Percentiles rank a stretch among this genome's conserved stretches.
phyloP scores from a whole-genome alignment of 78 protist species.

The Dictyostelium capitatum region DNA sequence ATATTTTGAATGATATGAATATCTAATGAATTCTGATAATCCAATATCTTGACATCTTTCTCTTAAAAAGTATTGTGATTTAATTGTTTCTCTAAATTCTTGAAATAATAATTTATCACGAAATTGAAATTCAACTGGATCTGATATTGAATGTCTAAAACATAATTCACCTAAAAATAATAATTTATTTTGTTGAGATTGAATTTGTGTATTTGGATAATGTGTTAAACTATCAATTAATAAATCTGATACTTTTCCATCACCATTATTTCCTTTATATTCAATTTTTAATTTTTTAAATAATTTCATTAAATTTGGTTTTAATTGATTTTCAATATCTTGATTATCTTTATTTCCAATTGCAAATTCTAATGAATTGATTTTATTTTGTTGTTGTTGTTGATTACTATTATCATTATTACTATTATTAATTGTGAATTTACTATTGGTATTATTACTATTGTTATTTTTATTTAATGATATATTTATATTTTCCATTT shows the following conservation, averaged over 20 bases:
- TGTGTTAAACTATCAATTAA: slow-evolving; percentile 1
- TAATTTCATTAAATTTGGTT: slow-evolving; percentile 11
- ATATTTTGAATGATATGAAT: not conserved
- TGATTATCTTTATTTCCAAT: not conserved
- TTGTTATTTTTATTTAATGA: not conserved
- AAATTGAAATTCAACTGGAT: not conserved
- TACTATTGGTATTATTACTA: not conserved
- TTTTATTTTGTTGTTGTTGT: not conserved
- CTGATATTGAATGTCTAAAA: slow-evolving; percentile 3
- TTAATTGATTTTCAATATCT: not conserved
- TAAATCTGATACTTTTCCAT: not conserved
- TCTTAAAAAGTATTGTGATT: slow-evolving; percentile 6
- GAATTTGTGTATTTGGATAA: not conserved
- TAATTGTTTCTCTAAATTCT: slow-evolving; percentile 8
- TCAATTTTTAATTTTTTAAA: not conserved
- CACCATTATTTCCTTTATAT: not conserved
- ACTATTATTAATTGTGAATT: not conserved
- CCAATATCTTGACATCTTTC: not conserved
- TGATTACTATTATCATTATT: not conserved
- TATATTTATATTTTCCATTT: no score
- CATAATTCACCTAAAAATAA: not conserved
- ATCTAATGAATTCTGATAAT: not conserved
- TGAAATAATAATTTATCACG: not conserved
- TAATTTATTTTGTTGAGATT: slow-evolving; percentile 8
- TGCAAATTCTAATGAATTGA: no score